Evolutionary conservation across 139 green algal genomes (phyloP), one percentile per base, ranked within the genome.

Genomic region (Ettlia oleoabundans): DNA sequence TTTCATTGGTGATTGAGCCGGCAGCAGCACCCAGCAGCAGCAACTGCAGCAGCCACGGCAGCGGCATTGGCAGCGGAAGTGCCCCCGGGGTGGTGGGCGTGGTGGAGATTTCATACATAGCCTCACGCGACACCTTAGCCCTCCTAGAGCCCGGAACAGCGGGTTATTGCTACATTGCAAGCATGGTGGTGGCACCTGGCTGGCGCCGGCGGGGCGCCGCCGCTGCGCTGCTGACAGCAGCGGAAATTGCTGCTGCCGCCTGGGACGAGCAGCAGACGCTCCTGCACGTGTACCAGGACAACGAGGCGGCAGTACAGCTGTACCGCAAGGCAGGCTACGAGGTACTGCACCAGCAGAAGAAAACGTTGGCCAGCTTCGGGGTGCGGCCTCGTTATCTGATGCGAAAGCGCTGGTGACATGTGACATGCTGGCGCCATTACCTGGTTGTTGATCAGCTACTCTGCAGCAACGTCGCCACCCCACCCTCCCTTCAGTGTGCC

Each of bases 211-310:
- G 65, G 1, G 88, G 88, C 32, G 84, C 65, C 1, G 84, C 84
- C 0, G 47, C 51, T 9, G 62, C 63, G 8, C 61, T 88, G 80
- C 80, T 88, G 53, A n/a, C 61, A 1, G 88, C 80, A 0, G 88
- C 87, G 19, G 81, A 88, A 70, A 42, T 22, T 43, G 79, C 86
- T 67, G 86, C 86, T 22, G 69, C 32, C 65, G 41, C 70, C 42
- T 92, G 88, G 88, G 33, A 76, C 19, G 75, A 89, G 72, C 47
- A 5, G 40, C 37, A 84, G 30, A 41, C 80, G 22, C 76, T 86
- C 52, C 81, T 92, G 67, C 86, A 91, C 53, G 87, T 91, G 41
- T 81, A 81, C 75, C 58, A 70, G 40, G 75, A 92, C 64, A 92
- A 92, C 43, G 40, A 40, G 15, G 21, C 85, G 0, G 88, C 86